A percentile compares a stretch with the other conserved stretches of the same genome.
Evolutionary conservation across 176 grass and related monocot species (phyloP).

Genomic region (Pontederia paniculata): DNA sequence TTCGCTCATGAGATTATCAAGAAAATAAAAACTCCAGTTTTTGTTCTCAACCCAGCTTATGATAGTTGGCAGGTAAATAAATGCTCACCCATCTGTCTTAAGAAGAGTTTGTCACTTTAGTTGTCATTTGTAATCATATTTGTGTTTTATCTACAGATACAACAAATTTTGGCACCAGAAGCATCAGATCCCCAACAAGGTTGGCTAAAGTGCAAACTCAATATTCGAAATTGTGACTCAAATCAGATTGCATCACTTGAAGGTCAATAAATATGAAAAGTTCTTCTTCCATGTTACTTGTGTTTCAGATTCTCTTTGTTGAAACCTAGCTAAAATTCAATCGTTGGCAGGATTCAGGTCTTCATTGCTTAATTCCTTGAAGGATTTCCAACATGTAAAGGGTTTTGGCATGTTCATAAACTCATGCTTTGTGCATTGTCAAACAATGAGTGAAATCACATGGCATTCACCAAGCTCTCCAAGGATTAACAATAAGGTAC

Average conservation of each 20-base stretch:
- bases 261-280: conserved; percentile 30
- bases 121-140: conserved; percentile 2
- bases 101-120: background rate
- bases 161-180: conserved; percentile 55
- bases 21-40: conserved; percentile 47
- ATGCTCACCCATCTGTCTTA: background rate
- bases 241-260: conserved; percentile 55
- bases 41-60: conserved; percentile 81
- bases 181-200: conserved; percentile 39
- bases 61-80: conserved; percentile 69
- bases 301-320: background rate
- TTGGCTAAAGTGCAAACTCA: conserved; percentile 57
- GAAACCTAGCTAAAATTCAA: background rate
- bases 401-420: conserved; percentile 13
- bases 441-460: conserved; percentile 6
- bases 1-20: conserved; percentile 72
- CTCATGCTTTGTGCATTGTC: conserved; percentile 19
- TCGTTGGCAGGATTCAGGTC: background rate
- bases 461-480: conserved; percentile 15
- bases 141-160: conserved; percentile 38
- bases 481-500: conserved; percentile 15
- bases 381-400: conserved; percentile 5
- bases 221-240: conserved; percentile 59
- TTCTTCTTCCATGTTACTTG: background rate
- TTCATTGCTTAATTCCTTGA: conserved; percentile 8